phyloP scores from a whole-genome alignment of 2,329 filamentous ascomycete species.

The Neophaeococcomyces mojaviensis region DNA sequence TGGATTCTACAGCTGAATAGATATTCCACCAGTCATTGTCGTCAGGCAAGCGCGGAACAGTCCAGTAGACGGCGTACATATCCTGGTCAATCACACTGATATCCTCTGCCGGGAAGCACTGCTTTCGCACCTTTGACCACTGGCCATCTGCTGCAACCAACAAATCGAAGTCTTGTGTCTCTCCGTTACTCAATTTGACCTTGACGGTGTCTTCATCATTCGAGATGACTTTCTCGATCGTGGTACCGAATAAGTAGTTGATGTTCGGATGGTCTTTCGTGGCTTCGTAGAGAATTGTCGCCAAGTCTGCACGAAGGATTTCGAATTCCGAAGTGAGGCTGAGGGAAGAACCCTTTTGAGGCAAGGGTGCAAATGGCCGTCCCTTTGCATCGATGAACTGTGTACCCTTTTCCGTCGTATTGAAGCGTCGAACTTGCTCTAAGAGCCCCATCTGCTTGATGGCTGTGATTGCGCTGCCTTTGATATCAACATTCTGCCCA shows the following conservation, averaged over 20 bases:
- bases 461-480: constrained; percentile 16
- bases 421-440: constrained; percentile 10
- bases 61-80: no score
- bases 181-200: constrained; percentile 16
- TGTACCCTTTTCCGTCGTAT: constrained; percentile 14
- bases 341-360: constrained; percentile 2
- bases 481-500: constrained; percentile 21
- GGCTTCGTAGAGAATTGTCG: constrained; percentile 17
- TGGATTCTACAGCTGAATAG: no score
- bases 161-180: constrained; percentile 18
- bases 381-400: constrained; percentile 14
- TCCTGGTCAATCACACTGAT: no score
- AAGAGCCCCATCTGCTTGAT: constrained; percentile 18
- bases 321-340: constrained; percentile 17
- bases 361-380: constrained; percentile 11
- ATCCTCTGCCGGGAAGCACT: no score
- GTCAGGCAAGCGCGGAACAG: no score
- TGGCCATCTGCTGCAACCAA: constrained; percentile 13
- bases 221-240: constrained; percentile 12
- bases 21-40: no score
- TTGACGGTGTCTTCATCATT: constrained; percentile 14
- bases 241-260: constrained; percentile 18
- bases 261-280: constrained; percentile 14
- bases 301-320: constrained; percentile 20
- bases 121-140: no score